Base-by-base conservation (phyloP, 257 asterid genomes). In the Eustoma russellianum region DNA sequence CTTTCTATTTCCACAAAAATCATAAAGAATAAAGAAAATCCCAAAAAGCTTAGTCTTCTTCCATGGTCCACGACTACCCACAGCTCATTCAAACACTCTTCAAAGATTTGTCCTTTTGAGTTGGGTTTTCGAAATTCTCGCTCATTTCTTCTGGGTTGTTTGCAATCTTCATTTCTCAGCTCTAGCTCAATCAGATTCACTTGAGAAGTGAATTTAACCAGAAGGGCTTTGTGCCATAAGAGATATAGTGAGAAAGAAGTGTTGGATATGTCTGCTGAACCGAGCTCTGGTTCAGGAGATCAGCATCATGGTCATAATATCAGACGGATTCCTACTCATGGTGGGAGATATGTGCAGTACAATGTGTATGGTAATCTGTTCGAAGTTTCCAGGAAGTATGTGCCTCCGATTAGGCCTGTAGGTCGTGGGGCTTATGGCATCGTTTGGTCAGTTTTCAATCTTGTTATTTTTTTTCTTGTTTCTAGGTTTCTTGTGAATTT, bases 351-450 rank as follows among this genome's bases (percentile, higher is more conserved):
- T 67, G 72, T 74, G 61, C 77, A 74, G 66, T 74, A 74, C 62
- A 70, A 71, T 74, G 69, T 74, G 61, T 72, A 74, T 52, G 80
- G 80, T 3, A 67, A 65, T 63, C 74, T 74, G 13, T 74, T 74
- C 51, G 80, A 74, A 65, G 80, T 74, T 60, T 57, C 80, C 33
- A 74, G 67, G 64, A 74, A 74, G 55, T 74, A 74, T 67, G 62
- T 66, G 59, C 80, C 80, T 50, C 80, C 80, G 48, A 63, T 74
- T 46, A 59, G 80, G 68, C 80, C 77, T 33, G 70, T 74, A 13
- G 80, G 80, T 46, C 80, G 80, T 56, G 80, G 80, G 6, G 80
- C 80, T 60, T 70, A 70, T 57, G 80, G 80, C 53, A 71, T 74
- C 48, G 74, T 74, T 53, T 74, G 80, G 80, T 74, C 64, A 70